These are phyloP conservation scores for Mycena amicta DNA, from an alignment of 768 basidiomycete species.

Conservation along the genomic window DNA sequence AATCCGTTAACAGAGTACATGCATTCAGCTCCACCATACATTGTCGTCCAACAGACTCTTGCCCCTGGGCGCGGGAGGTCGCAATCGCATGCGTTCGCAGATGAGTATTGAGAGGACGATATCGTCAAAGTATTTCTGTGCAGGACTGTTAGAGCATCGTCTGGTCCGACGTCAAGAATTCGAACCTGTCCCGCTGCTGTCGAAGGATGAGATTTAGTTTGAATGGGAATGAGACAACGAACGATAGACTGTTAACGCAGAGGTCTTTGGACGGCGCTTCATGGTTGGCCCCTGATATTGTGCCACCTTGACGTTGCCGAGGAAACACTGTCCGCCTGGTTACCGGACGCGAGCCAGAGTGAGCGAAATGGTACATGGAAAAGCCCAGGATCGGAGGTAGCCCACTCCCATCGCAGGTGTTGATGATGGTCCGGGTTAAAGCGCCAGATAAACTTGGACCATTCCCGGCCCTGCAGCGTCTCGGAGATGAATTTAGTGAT, in stretches of 20 bases:
- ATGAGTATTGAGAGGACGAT: slow-evolving; percentile 36
- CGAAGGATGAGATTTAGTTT: not conserved
- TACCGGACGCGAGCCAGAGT: not conserved
- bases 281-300: slow-evolving; percentile 6
- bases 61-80: slow-evolving; percentile 17
- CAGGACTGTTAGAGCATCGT: slow-evolving; percentile 29
- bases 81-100: slow-evolving; percentile 35
- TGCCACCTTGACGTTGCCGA: slow-evolving; percentile 8
- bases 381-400: slow-evolving; percentile 2
- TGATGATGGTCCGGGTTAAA: slow-evolving; percentile 5
- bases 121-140: slow-evolving; percentile 35
- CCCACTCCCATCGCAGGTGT: slow-evolving; percentile 13
- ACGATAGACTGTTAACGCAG: slow-evolving; percentile 7
- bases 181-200: slow-evolving; percentile 9
- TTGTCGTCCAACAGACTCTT: not conserved
- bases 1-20: slow-evolving; percentile 54
- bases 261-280: not conserved
- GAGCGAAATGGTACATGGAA: not conserved
- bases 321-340: not conserved
- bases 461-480: not conserved
- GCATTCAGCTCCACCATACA: slow-evolving; percentile 12
- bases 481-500: slow-evolving; percentile 5
- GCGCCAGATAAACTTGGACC: not conserved
- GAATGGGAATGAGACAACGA: not conserved
- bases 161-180: slow-evolving; percentile 6